A percentile compares a stretch with the other conserved stretches of the same genome.
Evolutionary conservation across 805 yeast genomes (phyloP).

Genomic region (Kurtzmaniella cleridarum): DNA sequence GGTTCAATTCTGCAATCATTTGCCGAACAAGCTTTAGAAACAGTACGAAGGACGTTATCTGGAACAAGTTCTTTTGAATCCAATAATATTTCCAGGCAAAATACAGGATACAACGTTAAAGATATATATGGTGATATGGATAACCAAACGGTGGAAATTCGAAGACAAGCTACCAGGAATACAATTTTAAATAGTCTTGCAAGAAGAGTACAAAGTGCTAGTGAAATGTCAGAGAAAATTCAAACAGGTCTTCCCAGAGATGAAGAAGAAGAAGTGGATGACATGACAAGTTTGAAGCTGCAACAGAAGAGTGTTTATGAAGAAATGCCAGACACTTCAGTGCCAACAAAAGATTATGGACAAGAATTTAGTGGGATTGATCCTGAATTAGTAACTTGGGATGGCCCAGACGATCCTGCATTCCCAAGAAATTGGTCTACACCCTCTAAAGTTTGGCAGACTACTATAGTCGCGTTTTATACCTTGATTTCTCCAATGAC

Average conservation of each 20-base stretch:
- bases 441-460: conserved; percentile 36
- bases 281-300: conserved; percentile 1
- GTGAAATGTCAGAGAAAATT: conserved; percentile 1
- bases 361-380: conserved; percentile 49
- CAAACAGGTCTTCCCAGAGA: not conserved
- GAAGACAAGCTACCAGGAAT: conserved; percentile 39
- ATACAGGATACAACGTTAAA: conserved; percentile 20
- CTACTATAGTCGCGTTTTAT: conserved; percentile 46
- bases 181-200: conserved; percentile 38
- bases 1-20: not conserved
- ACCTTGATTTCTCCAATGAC: conserved; percentile 58
- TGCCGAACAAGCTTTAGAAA: conserved; percentile 1
- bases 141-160: conserved; percentile 31
- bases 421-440: conserved; percentile 62
- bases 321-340: conserved; percentile 21
- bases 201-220: conserved; percentile 16
- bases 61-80: not conserved
- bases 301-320: conserved; percentile 4
- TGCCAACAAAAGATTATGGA: conserved; percentile 41
- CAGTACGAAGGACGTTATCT: not conserved
- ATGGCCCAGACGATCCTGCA: conserved; percentile 52
- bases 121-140: conserved; percentile 38
- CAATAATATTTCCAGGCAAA: conserved; percentile 1
- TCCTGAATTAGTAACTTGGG: conserved; percentile 68
- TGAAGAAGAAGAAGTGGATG: conserved; percentile 4